A percentile compares a stretch with the other conserved stretches of the same genome.
phyloP scores from a whole-genome alignment of 1,284 basidiomycete genomes.

The Somion occarium region DNA sequence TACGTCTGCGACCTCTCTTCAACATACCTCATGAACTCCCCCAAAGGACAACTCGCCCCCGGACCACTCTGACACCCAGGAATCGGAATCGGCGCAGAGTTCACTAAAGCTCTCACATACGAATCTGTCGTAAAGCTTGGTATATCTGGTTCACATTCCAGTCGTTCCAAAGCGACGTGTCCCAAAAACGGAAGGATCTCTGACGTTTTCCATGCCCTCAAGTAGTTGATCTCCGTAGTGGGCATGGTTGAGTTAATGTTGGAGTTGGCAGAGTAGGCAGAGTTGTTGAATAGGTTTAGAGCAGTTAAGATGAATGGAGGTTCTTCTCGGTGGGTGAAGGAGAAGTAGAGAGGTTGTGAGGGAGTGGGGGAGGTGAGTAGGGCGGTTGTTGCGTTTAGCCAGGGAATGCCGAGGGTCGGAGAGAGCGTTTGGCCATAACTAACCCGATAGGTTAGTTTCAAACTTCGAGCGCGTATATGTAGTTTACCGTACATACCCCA shows the following conservation, averaged over 20 bases:
- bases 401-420: slow-evolving; percentile 19
- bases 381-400: slow-evolving; percentile 15
- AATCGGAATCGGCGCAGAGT: slow-evolving; percentile 14
- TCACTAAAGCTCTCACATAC: slow-evolving; percentile 16
- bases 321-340: slow-evolving; percentile 22
- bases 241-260: slow-evolving; percentile 20
- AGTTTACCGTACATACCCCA: slow-evolving; percentile 14
- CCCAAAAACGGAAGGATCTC: slow-evolving; percentile 18
- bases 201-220: slow-evolving; percentile 16
- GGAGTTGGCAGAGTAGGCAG: slow-evolving; percentile 14
- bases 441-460: too few species aligned
- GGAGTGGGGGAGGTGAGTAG: slow-evolving; percentile 7
- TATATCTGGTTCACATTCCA: slow-evolving; percentile 13
- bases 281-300: slow-evolving; percentile 22
- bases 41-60: slow-evolving; percentile 15
- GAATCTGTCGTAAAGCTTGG: slow-evolving; percentile 6
- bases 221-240: slow-evolving; percentile 18
- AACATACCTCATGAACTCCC: slow-evolving; percentile 7
- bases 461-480: too few species aligned
- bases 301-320: slow-evolving; percentile 20
- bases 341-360: slow-evolving; percentile 18
- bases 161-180: slow-evolving; percentile 19
- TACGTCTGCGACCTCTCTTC: slow-evolving; percentile 7
- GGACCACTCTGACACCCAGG: slow-evolving; percentile 18
- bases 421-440: slow-evolving; percentile 17